Evolutionary conservation across 2,329 filamentous ascomycete genomes (phyloP).

Genomic region (Sphaceloma murrayae): DNA sequence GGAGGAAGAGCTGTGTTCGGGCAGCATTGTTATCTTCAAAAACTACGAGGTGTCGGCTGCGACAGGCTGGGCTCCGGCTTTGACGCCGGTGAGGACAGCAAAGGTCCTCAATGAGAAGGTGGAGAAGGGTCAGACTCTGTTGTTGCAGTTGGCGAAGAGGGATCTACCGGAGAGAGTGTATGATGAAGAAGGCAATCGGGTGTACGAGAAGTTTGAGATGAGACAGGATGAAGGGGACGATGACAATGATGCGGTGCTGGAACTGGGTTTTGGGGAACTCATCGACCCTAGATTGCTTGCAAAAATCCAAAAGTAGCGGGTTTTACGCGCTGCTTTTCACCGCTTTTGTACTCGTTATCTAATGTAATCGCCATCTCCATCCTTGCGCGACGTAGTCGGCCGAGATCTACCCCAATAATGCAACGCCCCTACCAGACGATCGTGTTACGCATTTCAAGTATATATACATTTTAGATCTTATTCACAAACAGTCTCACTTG

Average conservation of each 20-base stretch:
- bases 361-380: no score
- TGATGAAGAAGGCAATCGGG: constrained; percentile 60
- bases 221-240: constrained; percentile 42
- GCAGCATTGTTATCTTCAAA: constrained; percentile 62
- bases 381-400: no score
- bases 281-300: constrained; percentile 53
- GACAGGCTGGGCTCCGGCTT: constrained; percentile 56
- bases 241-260: constrained; percentile 52
- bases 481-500: no score
- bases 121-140: constrained; percentile 32
- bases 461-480: no score
- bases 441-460: no score
- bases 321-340: no score
- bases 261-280: constrained; percentile 52
- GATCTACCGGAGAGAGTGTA: constrained; percentile 53
- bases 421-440: no score
- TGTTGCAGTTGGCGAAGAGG: constrained; percentile 57
- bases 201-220: constrained; percentile 72
- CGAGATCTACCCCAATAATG: background rate
- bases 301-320: no score
- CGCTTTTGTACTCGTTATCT: no score
- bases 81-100: constrained; percentile 55
- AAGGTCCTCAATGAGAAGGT: constrained; percentile 42
- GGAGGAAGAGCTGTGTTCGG: constrained; percentile 41
- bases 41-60: constrained; percentile 51